phyloP scores from a whole-genome alignment of 2,329 filamentous ascomycete species.

The Amauroascus niger region DNA sequence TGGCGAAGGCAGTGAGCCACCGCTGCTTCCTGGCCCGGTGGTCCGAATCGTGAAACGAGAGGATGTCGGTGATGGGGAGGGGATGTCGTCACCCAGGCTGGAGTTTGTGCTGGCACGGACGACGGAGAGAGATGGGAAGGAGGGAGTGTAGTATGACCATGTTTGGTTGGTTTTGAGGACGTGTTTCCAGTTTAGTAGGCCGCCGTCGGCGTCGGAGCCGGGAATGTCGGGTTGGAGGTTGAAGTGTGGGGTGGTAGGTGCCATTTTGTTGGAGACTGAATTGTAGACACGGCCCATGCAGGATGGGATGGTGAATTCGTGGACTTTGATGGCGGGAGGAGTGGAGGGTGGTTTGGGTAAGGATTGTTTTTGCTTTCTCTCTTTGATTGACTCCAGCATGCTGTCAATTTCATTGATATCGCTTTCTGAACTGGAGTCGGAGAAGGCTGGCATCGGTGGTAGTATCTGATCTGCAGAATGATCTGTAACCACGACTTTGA shows the following conservation, averaged over 20 bases:
- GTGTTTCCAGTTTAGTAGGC: constrained; percentile 38
- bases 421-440: constrained; percentile 23
- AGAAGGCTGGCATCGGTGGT: constrained; percentile 5
- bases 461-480: constrained; percentile 31
- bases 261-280: constrained; percentile 4
- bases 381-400: constrained; percentile 10
- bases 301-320: constrained; percentile 35
- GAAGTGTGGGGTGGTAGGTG: constrained; percentile 28
- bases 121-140: constrained; percentile 27
- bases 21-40: constrained; percentile 3
- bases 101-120: background rate
- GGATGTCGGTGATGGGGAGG: constrained; percentile 12
- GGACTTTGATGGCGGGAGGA: constrained; percentile 25
- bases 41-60: constrained; percentile 16
- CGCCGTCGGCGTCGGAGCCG: constrained; percentile 37
- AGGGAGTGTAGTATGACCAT: constrained; percentile 30
- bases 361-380: constrained; percentile 5
- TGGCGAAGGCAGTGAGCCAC: constrained; percentile 19
- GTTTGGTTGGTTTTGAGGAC: constrained; percentile 35
- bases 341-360: background rate
- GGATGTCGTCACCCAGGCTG: constrained; percentile 14
- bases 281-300: constrained; percentile 32
- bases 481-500: constrained; percentile 35
- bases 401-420: constrained; percentile 25
- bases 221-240: constrained; percentile 35